Percentiles rank a stretch among this genome's conserved stretches.
Evolutionary conservation across 176 grass and related monocot species (phyloP).

Genomic region (Musa schizocarpa): DNA sequence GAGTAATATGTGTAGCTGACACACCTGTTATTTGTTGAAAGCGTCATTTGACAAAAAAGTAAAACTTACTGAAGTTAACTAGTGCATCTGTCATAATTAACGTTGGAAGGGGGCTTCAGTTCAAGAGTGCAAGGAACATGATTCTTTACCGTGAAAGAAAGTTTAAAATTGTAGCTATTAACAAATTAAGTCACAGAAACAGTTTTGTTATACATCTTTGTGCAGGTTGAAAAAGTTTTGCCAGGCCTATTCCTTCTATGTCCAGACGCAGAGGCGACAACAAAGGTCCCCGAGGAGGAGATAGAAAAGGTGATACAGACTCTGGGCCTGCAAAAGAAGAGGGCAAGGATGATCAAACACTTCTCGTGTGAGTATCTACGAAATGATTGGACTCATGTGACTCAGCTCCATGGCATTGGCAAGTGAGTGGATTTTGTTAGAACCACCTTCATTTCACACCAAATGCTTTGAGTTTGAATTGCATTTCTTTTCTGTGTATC

Average conservation of each 20-base stretch:
- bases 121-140: too few species aligned
- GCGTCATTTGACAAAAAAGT: not conserved
- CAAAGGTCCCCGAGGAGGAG: constrained; percentile 15
- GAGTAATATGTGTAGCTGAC: too few species aligned
- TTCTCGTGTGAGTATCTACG: constrained; percentile 38
- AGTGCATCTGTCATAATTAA: too few species aligned
- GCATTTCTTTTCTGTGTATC: not conserved
- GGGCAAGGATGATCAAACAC: constrained; percentile 34
- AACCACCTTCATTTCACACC: not conserved
- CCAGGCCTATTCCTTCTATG: constrained; percentile 28
- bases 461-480: not conserved
- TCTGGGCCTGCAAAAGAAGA: constrained; percentile 42
- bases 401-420: constrained; percentile 56
- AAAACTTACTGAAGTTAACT: not conserved
- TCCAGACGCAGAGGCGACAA: constrained; percentile 22
- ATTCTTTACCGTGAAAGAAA: not conserved
- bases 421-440: constrained; percentile 38
- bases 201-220: not conserved
- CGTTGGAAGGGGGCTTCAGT: too few species aligned
- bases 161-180: not conserved
- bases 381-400: constrained; percentile 49
- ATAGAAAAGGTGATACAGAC: constrained; percentile 32
- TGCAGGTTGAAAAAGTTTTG: constrained; percentile 27
- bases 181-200: not conserved
- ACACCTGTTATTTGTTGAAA: too few species aligned